Percentiles rank a stretch among this genome's conserved stretches.
phyloP scores from a whole-genome alignment of 495 filamentous ascomycete genomes.

The Chaetomium cochliodes region DNA sequence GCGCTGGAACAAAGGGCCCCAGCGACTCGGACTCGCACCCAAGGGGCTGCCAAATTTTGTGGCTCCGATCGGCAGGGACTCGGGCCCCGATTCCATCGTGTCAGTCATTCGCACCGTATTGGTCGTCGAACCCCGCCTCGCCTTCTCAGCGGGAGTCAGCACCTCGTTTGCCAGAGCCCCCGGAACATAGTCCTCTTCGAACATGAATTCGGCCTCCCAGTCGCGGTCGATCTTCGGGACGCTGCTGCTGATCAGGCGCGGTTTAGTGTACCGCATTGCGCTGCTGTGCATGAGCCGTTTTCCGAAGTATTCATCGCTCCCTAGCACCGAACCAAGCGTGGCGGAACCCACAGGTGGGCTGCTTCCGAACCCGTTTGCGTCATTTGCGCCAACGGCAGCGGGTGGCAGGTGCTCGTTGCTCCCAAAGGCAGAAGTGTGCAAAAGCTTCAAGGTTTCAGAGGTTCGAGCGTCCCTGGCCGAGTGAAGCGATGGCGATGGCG shows the following conservation, averaged over 20 bases:
- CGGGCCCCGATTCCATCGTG: slow-evolving; percentile 46
- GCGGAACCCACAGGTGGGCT: slow-evolving; percentile 62
- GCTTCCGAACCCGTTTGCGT: slow-evolving; percentile 50
- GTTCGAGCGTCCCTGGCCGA: slow-evolving; percentile 57
- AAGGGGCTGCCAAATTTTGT: slow-evolving; percentile 79
- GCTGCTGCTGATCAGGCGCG: slow-evolving; percentile 76
- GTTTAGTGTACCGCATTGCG: slow-evolving; percentile 59
- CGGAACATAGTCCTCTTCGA: slow-evolving; percentile 92
- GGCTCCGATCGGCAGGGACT: slow-evolving; percentile 39
- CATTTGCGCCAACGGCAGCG: slow-evolving; percentile 53
- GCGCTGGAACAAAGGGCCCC: slow-evolving; percentile 76
- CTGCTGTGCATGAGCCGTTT: slow-evolving; percentile 83
- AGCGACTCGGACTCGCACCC: slow-evolving; percentile 80
- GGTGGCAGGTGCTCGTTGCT: slow-evolving; percentile 45
- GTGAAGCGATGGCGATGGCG: slow-evolving; percentile 73
- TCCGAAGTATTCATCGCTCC: slow-evolving; percentile 61
- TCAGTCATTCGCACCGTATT: slow-evolving; percentile 51
- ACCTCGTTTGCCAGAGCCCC: slow-evolving; percentile 79
- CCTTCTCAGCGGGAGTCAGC: slow-evolving; percentile 85
- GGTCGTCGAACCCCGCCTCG: slow-evolving; percentile 67
- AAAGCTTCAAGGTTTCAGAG: slow-evolving; percentile 70
- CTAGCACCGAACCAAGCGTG: slow-evolving; percentile 41
- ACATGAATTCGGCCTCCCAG: slow-evolving; percentile 82
- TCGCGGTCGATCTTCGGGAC: slow-evolving; percentile 68
- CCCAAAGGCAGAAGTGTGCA: slow-evolving; percentile 86